Conservation (phyloP, 2,329 filamentous ascomycete genomes). For the Sphaerulina populicola region DNA sequence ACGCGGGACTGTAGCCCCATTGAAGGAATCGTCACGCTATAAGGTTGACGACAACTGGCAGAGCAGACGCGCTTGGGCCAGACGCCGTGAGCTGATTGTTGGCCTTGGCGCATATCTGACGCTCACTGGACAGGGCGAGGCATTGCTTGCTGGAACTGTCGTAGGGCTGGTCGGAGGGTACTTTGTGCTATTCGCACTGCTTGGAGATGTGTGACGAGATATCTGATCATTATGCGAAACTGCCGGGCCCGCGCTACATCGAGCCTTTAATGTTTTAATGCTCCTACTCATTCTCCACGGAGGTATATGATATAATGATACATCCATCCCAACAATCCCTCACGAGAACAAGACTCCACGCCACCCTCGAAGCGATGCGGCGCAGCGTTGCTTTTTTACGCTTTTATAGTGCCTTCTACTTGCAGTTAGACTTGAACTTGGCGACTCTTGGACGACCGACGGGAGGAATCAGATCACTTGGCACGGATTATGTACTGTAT, state of each 20-base stretch:
- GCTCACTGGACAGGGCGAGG: conserved; percentile 41
- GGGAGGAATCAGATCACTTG: no score
- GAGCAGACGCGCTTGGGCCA: conserved; percentile 45
- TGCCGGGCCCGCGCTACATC: background rate
- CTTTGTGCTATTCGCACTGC: conserved; percentile 17
- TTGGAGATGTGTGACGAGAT: conserved; percentile 5
- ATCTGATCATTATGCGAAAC: background rate
- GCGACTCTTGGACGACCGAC: no score
- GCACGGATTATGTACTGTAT: no score
- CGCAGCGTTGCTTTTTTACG: no score
- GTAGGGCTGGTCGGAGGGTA: conserved; percentile 29
- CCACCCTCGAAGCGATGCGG: no score
- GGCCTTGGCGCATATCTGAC: conserved; percentile 51
- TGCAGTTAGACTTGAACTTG: no score
- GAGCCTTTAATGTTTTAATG: background rate
- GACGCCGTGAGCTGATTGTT: conserved; percentile 51
- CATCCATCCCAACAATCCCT: no score
- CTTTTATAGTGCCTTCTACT: no score
- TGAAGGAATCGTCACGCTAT: conserved; percentile 8
- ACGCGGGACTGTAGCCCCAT: conserved; percentile 25
- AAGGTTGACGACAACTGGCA: conserved; percentile 45
- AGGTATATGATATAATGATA: no score
- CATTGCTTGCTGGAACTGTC: conserved; percentile 30
- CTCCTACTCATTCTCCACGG: no score
- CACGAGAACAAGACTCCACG: no score